Evolutionary conservation across 768 basidiomycete genomes (phyloP), one percentile per base, ranked within the genome.

Genomic region (Agaricus blazei): DNA sequence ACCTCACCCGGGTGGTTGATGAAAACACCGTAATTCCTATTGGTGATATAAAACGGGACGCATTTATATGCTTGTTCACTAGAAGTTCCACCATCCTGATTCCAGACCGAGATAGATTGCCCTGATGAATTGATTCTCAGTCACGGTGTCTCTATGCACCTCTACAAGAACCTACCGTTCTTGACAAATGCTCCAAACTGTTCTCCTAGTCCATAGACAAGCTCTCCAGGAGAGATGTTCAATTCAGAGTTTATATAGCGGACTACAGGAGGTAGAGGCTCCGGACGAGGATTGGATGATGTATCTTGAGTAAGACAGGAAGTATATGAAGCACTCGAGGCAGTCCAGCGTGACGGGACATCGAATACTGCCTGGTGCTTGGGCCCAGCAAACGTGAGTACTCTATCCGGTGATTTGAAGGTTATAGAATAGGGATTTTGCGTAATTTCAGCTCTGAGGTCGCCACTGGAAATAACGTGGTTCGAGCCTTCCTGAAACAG

Each of bases 1-100:
- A 90, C 85, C 62, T 88, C 87, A 9, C 85, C 88, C 0, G 85
- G 77, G 60, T 88, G 80, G 67, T 88, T 87, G 64, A 90, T 81
- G 64, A 89, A 90, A 12, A 89, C 78, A 34, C 87, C 88, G 58
- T 89, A 90, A 54, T 82, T 82, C 46, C 81, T 72, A 64, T 84
- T 85, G 14, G 84, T 85, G 62, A 87, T 79, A 59, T 84, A 85
- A 68, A 86, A 87, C 1, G 84, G 84, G 12, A 86, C 73, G 56
- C 79, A 81, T 75, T 84, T 84, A 67, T 85, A 85, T 0, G 82
- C 80, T 61, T 84, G 82, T 36, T 84, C 83, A 58, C 78, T 81
- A 8, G 83, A 84, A 0, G 86, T 90, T 31, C 88, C 87, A 24
- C 87, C 87, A 61, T 89, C 87, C 65, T 82, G 79, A 60, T 88